Base-by-base conservation (phyloP, 768 basidiomycete species). In the Pleurotus djamor region DNA sequence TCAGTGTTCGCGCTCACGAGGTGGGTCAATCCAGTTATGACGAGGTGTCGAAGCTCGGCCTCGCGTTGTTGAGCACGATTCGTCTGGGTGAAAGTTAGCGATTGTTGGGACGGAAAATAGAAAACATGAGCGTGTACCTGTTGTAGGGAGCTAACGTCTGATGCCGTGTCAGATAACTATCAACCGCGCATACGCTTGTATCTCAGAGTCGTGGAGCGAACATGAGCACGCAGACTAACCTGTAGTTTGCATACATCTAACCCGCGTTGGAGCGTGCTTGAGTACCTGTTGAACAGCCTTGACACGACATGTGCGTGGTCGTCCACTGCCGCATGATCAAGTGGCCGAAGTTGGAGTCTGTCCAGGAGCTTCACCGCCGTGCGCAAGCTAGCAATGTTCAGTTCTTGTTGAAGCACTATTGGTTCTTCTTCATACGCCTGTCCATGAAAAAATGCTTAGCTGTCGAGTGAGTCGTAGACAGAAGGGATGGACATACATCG, bases 1-100 rank as follows among this genome's bases (percentile, higher is more conserved):
- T 95, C 92, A 13, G 91, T 87, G 67, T 96, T 96, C 10, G 92
- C 84, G 36, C 81, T 83, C 58, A 96, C 87, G 5, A 96, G 78
- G 61, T 94, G 87, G 0, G 93, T 83, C 5, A 96, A 81, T 1
- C 90, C 92, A 4, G 85, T 82, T 60, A 96, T 90, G 45, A 92
- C 86, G 13, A 92, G 75, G 60, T 92, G 88, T 12, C 89, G 84
- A 43, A 92, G 72, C 59, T 89, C 87, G 0, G 81, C 80, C 55
- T 84, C 84, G 64, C 79, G 79, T 49, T 80, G 80, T 5, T 80
- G 79, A 5, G 69, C 59, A 10, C 75, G 74, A 60, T 74, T 72
- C 69, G 75, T 81, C 83, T 79, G 34, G 9, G 17, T 28, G 66
- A 49, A 41, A 16, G 50, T 57, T 5, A 54, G 51, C 9, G 13